A percentile compares a stretch with the other conserved stretches of the same genome.
Evolutionary conservation across 768 basidiomycete species (phyloP).

Genomic region (Lactarius vividus): DNA sequence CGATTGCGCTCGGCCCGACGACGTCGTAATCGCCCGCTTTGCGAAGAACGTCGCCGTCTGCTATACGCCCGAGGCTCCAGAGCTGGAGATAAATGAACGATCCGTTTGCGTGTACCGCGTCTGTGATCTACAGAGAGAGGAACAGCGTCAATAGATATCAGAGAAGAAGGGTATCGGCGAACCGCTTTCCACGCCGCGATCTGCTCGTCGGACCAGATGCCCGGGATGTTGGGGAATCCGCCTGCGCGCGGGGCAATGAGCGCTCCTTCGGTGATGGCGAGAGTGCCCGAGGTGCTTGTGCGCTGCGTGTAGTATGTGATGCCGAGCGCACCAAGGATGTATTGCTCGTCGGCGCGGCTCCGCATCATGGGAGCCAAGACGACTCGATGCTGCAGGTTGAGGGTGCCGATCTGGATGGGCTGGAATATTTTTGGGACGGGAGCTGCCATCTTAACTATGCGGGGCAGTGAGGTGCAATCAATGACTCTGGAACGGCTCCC

Average conservation of each 20-base stretch:
- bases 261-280: slow-evolving; percentile 59
- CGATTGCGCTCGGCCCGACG: neutral
- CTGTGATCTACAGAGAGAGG: slow-evolving; percentile 26
- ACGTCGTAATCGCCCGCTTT: neutral
- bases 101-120: slow-evolving; percentile 44
- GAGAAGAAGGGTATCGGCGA: slow-evolving; percentile 1
- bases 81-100: slow-evolving; percentile 46
- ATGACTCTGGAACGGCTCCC: neutral
- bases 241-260: slow-evolving; percentile 50
- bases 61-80: slow-evolving; percentile 47
- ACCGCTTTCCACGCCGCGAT: slow-evolving; percentile 54
- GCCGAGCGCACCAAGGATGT: slow-evolving; percentile 39
- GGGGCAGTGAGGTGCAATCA: neutral
- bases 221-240: slow-evolving; percentile 42
- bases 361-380: slow-evolving; percentile 57
- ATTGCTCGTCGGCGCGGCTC: slow-evolving; percentile 36
- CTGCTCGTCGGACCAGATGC: slow-evolving; percentile 50
- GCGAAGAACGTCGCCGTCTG: slow-evolving; percentile 16
- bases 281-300: slow-evolving; percentile 45
- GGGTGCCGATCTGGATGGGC: slow-evolving; percentile 43
- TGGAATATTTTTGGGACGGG: slow-evolving; percentile 39
- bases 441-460: neutral
- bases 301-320: slow-evolving; percentile 50
- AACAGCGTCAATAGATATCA: neutral
- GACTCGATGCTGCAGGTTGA: slow-evolving; percentile 47